phyloP scores from a whole-genome alignment of 2,329 filamentous ascomycete genomes.

The Neofusicoccum cordaticola region DNA sequence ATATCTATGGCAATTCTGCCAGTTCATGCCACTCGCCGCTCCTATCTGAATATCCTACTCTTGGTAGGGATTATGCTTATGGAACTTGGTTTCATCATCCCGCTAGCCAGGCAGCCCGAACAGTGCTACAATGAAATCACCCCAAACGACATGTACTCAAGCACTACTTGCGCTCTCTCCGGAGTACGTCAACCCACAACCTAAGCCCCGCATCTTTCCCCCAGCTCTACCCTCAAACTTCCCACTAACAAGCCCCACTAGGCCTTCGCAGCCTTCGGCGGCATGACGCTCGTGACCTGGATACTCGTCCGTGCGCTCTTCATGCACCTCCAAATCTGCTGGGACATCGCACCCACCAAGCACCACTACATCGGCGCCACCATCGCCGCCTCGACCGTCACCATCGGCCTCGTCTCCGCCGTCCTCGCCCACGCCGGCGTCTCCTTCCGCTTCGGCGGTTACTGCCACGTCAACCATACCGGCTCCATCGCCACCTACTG shows the following conservation, averaged over 20 bases:
- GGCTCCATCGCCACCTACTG: slow-evolving; percentile 83
- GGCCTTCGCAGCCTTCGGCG: slow-evolving; percentile 23
- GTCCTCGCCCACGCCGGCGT: slow-evolving; percentile 84
- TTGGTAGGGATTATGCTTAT: slow-evolving; percentile 73
- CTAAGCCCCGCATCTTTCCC: slow-evolving; percentile 50
- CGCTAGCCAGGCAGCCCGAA: slow-evolving; percentile 71
- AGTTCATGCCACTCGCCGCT: slow-evolving; percentile 82
- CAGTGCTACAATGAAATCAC: slow-evolving; percentile 90
- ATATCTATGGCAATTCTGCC: slow-evolving; percentile 77
- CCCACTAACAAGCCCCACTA: background rate
- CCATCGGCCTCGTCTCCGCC: slow-evolving; percentile 68
- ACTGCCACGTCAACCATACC: slow-evolving; percentile 91
- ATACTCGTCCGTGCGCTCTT: slow-evolving; percentile 83
- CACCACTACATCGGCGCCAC: slow-evolving; percentile 88
- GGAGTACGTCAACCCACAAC: slow-evolving; percentile 54
- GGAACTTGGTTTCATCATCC: slow-evolving; percentile 90
- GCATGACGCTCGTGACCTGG: slow-evolving; percentile 9
- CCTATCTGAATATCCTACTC: slow-evolving; percentile 89
- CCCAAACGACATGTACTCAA: slow-evolving; percentile 85
- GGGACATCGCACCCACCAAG: slow-evolving; percentile 85
- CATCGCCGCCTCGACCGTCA: slow-evolving; percentile 78
- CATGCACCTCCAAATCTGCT: slow-evolving; percentile 95
- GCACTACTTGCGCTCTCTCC: slow-evolving; percentile 78
- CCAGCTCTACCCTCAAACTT: slow-evolving; percentile 53
- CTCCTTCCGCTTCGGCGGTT: slow-evolving; percentile 86